phyloP scores from a whole-genome alignment of 2,329 filamentous ascomycete species.

The Aspergillus sp. region DNA sequence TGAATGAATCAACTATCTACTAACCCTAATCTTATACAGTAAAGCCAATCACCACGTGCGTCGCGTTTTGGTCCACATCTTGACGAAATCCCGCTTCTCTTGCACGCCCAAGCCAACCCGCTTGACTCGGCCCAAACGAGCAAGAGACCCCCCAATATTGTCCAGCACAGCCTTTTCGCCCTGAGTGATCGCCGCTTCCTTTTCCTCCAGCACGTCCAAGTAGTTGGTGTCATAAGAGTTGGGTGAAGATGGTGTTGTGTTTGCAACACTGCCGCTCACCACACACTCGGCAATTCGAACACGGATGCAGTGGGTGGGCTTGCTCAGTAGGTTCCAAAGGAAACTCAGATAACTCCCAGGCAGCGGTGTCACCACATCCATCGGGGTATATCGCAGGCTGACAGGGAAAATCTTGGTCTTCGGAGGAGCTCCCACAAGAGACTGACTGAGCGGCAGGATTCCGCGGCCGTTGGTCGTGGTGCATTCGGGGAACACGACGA shows the following conservation, averaged over 20 bases:
- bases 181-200: conserved; percentile 27
- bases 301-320: conserved; percentile 81
- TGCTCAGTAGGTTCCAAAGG: conserved; percentile 79
- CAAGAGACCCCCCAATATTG: conserved; percentile 75
- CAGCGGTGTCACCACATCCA: conserved; percentile 85
- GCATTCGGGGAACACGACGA: conserved; percentile 89
- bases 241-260: conserved; percentile 16
- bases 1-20: too few species aligned
- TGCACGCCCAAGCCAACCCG: conserved; percentile 76
- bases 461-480: conserved; percentile 91
- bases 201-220: conserved; percentile 40
- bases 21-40: neutral
- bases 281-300: conserved; percentile 83
- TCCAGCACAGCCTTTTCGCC: conserved; percentile 71
- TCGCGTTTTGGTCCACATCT: conserved; percentile 56
- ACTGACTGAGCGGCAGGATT: conserved; percentile 77
- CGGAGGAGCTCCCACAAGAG: conserved; percentile 63
- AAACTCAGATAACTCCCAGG: conserved; percentile 69
- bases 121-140: conserved; percentile 82
- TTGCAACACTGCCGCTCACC: conserved; percentile 13
- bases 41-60: conserved; percentile 19
- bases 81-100: conserved; percentile 79
- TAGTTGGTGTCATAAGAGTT: conserved; percentile 42
- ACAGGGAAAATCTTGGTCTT: conserved; percentile 81
- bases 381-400: conserved; percentile 80